Conservation (phyloP, 768 basidiomycete species). For the Brasilioporus rufonigricans region DNA sequence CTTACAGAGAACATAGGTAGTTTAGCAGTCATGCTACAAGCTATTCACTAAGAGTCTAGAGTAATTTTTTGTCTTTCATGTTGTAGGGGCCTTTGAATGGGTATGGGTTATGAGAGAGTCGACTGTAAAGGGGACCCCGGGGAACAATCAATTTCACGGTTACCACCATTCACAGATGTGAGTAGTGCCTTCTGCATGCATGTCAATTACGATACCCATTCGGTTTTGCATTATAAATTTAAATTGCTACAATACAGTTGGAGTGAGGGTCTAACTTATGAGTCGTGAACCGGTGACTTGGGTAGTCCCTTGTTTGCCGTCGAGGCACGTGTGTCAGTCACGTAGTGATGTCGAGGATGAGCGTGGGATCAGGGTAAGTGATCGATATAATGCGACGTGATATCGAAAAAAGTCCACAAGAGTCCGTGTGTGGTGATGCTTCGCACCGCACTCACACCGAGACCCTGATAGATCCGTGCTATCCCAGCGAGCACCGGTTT, state of each 20-base stretch:
- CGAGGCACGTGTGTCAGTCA: constrained; percentile 10
- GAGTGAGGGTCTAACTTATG: constrained; percentile 18
- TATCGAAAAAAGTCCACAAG: constrained; percentile 91
- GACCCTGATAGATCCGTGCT: constrained; percentile 84
- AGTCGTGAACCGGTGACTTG: constrained; percentile 3
- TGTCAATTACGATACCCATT: constrained; percentile 4
- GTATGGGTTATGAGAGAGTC: no score
- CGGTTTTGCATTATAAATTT: constrained; percentile 10
- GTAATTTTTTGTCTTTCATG: no score
- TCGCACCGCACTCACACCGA: constrained; percentile 89
- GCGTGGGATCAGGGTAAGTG: constrained; percentile 38
- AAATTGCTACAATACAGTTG: constrained; percentile 27
- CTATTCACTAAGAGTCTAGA: no score
- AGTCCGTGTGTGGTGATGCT: constrained; percentile 93
- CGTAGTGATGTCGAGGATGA: constrained; percentile 1
- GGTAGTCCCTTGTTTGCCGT: constrained; percentile 3
- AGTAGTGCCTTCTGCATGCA: neutral
- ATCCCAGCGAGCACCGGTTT: constrained; percentile 76
- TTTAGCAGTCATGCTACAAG: no score
- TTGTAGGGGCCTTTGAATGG: no score
- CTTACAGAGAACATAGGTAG: no score
- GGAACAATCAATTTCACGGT: neutral
- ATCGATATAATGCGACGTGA: constrained; percentile 73
- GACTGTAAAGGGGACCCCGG: neutral
- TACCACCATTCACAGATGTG: neutral